Conservation (phyloP, 768 basidiomycete genomes). For the Mycena metata region DNA sequence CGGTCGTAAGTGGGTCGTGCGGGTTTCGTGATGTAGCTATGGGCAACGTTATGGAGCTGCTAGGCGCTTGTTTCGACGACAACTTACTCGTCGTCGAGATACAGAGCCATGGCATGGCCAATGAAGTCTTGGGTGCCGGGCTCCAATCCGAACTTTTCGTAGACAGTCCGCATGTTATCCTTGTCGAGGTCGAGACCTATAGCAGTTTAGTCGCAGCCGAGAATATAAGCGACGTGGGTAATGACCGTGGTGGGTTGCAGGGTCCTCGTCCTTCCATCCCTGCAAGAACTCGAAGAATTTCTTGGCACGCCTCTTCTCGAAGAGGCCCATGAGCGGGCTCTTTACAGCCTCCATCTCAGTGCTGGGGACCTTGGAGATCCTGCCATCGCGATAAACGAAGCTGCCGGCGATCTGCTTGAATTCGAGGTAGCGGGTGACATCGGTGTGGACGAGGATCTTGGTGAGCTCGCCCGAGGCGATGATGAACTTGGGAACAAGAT, state of each 20-base stretch:
- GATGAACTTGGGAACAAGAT: slow-evolving; percentile 99
- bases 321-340: slow-evolving; percentile 98
- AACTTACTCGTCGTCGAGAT: slow-evolving; percentile 95
- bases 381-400: slow-evolving; percentile 97
- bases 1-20: slow-evolving; percentile 94
- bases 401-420: slow-evolving; percentile 99
- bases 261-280: slow-evolving; percentile 94
- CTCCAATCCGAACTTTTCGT: slow-evolving; percentile 97
- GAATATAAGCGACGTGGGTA: not conserved
- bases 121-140: slow-evolving; percentile 99
- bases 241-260: slow-evolving; percentile 95
- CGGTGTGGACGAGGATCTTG: slow-evolving; percentile 98
- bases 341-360: slow-evolving; percentile 97
- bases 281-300: slow-evolving; percentile 99
- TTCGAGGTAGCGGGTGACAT: slow-evolving; percentile 98
- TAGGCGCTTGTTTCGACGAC: slow-evolving; percentile 44
- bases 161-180: slow-evolving; percentile 94
- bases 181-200: slow-evolving; percentile 89
- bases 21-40: slow-evolving; percentile 92
- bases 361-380: slow-evolving; percentile 96
- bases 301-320: slow-evolving; percentile 98
- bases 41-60: slow-evolving; percentile 7
- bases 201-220: not conserved
- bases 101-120: slow-evolving; percentile 99
- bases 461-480: slow-evolving; percentile 98